Percentiles rank a stretch among this genome's conserved stretches.
These are phyloP conservation scores for Polytrichum commune DNA, from an alignment of 225 moss, liverwort and hornwort genomes.

Conservation along the genomic window DNA sequence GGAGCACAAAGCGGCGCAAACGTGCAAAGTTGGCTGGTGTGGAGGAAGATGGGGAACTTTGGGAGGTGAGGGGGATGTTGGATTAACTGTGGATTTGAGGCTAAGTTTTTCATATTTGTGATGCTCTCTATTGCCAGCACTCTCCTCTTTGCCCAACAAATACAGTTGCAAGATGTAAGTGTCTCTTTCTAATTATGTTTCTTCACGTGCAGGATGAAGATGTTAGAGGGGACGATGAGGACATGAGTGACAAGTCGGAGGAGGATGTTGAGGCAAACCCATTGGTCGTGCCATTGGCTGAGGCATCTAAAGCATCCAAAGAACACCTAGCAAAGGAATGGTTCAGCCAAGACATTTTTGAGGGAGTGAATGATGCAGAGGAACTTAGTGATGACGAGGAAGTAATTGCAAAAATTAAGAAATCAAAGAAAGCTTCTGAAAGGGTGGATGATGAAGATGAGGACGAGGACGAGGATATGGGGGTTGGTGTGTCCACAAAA, in stretches of 20 bases:
- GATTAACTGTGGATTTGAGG: neutral
- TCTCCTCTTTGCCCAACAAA: too few relatives aligned
- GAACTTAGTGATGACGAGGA: constrained; percentile 73
- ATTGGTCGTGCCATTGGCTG: constrained; percentile 66
- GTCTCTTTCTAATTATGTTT: neutral
- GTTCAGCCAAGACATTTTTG: constrained; percentile 98
- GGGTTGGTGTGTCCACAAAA: constrained; percentile 22
- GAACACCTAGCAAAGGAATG: constrained; percentile 75
- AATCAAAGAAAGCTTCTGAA: constrained; percentile 20
- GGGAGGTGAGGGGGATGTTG: constrained; percentile 55
- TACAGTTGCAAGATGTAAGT: too few relatives aligned
- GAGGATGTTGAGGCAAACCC: constrained; percentile 67
- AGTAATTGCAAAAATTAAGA: constrained; percentile 40
- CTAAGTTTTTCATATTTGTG: neutral
- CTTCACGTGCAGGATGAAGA: constrained; percentile 57
- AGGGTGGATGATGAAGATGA: constrained; percentile 21
- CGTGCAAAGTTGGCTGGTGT: constrained; percentile 73
- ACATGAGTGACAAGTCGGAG: constrained; percentile 30
- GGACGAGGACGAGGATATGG: constrained; percentile 53
- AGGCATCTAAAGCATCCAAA: constrained; percentile 48
- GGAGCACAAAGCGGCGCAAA: constrained; percentile 86
- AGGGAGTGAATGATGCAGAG: constrained; percentile 57
- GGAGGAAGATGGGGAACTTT: constrained; percentile 72
- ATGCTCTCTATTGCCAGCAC: neutral
- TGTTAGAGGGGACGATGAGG: constrained; percentile 25